Percentiles rank a stretch among this genome's conserved stretches.
Conservation (phyloP, 108 stramenopile genomes). For the Nitzschia sp. region DNA sequence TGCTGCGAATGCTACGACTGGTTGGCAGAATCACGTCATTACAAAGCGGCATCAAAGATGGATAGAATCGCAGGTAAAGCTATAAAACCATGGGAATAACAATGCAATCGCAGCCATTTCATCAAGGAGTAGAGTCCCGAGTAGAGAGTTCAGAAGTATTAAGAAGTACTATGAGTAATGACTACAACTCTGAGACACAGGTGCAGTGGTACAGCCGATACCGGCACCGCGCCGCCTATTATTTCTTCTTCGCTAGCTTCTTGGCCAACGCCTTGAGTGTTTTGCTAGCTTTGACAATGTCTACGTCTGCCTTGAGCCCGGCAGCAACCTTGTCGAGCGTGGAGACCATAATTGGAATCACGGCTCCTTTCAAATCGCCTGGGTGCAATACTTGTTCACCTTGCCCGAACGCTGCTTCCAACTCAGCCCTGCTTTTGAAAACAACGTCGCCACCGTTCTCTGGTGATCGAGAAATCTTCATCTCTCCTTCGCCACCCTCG, state of each 20-base stretch:
- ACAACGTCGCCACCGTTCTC: slow-evolving; percentile 88
- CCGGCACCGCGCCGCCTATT: too few relatives aligned
- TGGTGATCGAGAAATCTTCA: slow-evolving; percentile 61
- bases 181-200: too few relatives aligned
- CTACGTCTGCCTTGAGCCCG: slow-evolving; percentile 81
- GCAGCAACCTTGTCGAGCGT: slow-evolving; percentile 84
- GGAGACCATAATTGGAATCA: slow-evolving; percentile 73
- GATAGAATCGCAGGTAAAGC: slow-evolving; percentile 34
- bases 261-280: slow-evolving; percentile 83
- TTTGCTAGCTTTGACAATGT: slow-evolving; percentile 83
- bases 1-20: slow-evolving; percentile 17
- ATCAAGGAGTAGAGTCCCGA: too few relatives aligned
- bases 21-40: slow-evolving; percentile 28
- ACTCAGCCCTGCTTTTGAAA: slow-evolving; percentile 68
- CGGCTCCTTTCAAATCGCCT: slow-evolving; percentile 91
- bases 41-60: slow-evolving; percentile 45
- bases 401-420: slow-evolving; percentile 79
- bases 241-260: slow-evolving; percentile 72
- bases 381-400: slow-evolving; percentile 88
- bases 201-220: too few relatives aligned
- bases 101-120: too few relatives aligned
- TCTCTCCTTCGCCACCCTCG: slow-evolving; percentile 32
- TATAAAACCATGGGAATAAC: too few relatives aligned
- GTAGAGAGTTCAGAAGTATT: too few relatives aligned
- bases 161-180: too few relatives aligned